Evolutionary conservation across 805 yeast genomes (phyloP).

Genomic region (Yarrowia keelungensis): DNA sequence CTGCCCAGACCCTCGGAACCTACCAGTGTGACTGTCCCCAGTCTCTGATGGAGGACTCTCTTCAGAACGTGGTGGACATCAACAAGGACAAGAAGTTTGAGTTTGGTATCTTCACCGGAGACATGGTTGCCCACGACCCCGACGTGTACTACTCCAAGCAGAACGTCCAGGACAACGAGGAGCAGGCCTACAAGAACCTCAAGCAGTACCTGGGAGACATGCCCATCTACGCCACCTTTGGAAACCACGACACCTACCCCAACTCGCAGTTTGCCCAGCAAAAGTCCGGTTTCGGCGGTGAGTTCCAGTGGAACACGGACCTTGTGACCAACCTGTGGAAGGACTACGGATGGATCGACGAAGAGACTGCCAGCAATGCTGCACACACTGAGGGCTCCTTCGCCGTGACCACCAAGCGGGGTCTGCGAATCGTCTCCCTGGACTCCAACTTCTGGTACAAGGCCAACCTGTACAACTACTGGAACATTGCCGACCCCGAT

Average conservation of each 20-base stretch:
- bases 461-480: constrained; percentile 64
- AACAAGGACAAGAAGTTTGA: constrained; percentile 56
- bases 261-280: constrained; percentile 70
- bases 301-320: constrained; percentile 58
- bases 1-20: constrained; percentile 69
- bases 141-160: constrained; percentile 55
- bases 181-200: constrained; percentile 58
- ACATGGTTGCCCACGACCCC: constrained; percentile 69
- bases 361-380: constrained; percentile 47
- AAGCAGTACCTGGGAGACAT: constrained; percentile 58
- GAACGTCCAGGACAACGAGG: constrained; percentile 61
- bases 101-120: constrained; percentile 75
- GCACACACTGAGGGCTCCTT: constrained; percentile 63
- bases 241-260: constrained; percentile 78
- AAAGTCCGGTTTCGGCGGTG: constrained; percentile 54
- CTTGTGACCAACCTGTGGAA: constrained; percentile 59
- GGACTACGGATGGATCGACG: constrained; percentile 56
- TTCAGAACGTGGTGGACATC: constrained; percentile 55
- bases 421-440: constrained; percentile 65
- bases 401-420: constrained; percentile 61
- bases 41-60: constrained; percentile 63
- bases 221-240: constrained; percentile 68
- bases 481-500: constrained; percentile 59
- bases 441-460: constrained; percentile 74
- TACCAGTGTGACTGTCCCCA: constrained; percentile 74